phyloP scores from a whole-genome alignment of 176 grass and related monocot species.

The Phoenix roebelenii region DNA sequence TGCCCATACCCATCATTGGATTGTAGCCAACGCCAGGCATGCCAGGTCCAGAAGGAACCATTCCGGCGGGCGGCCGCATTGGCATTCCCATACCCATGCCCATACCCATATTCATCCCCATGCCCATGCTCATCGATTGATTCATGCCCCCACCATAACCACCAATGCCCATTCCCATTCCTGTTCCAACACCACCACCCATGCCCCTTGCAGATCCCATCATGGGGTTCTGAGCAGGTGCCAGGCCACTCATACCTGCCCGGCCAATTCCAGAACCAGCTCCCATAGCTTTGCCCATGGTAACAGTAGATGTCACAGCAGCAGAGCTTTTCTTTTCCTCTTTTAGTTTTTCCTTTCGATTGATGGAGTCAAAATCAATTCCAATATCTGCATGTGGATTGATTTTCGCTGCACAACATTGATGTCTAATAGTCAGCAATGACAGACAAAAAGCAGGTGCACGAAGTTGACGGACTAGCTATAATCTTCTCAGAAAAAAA shows the following conservation, averaged over 20 bases:
- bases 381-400: conserved; percentile 96
- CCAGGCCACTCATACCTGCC: conserved; percentile 33
- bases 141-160: conserved; percentile 1
- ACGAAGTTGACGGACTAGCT: neutral
- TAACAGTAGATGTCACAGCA: conserved; percentile 50
- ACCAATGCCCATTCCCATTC: conserved; percentile 34
- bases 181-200: conserved; percentile 4
- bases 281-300: conserved; percentile 97
- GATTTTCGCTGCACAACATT: conserved; percentile 51
- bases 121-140: too few relatives aligned
- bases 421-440: neutral
- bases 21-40: conserved; percentile 68
- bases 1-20: conserved; percentile 48
- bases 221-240: conserved; percentile 51
- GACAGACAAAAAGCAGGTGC: neutral
- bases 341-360: conserved; percentile 81
- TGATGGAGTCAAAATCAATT: conserved; percentile 95
- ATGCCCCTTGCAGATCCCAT: conserved; percentile 30
- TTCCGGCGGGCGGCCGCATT: conserved; percentile 50
- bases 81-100: conserved; percentile 49
- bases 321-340: conserved; percentile 68
- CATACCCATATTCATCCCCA: conserved; percentile 49
- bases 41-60: conserved; percentile 35
- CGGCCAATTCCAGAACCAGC: conserved; percentile 71
- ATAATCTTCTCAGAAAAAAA: too few relatives aligned